Conservation (phyloP, 495 filamentous ascomycete species). For the Hypoxylon perforatum region DNA sequence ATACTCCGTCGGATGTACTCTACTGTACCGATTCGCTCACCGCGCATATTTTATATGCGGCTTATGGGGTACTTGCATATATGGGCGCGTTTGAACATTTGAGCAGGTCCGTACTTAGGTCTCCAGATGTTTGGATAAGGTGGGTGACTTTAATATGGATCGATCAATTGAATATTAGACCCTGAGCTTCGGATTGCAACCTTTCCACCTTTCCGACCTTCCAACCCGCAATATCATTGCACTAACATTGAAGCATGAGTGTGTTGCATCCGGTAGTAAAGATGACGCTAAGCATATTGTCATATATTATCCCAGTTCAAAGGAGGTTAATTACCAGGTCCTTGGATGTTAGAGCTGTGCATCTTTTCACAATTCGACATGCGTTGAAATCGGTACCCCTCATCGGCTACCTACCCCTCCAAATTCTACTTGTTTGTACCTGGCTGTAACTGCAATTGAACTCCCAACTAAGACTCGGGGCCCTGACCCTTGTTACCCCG, state of each 20-base stretch:
- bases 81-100: not conserved
- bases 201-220: not conserved
- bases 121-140: no score
- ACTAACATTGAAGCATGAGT: not conserved
- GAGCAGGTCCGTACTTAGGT: not conserved
- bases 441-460: no score
- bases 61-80: conserved; percentile 13
- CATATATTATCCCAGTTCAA: not conserved
- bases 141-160: no score
- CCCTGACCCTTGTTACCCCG: conserved; percentile 1
- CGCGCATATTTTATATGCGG: conserved; percentile 31
- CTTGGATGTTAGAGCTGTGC: no score
- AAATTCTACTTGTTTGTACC: no score
- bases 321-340: no score
- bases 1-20: conserved; percentile 40
- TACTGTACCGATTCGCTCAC: conserved; percentile 24
- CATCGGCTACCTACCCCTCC: no score
- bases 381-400: no score
- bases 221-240: not conserved
- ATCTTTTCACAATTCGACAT: no score
- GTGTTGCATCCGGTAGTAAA: not conserved
- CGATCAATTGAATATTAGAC: not conserved
- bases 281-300: not conserved
- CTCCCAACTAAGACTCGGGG: no score
- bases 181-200: conserved; percentile 26